Percentiles rank a stretch among this genome's conserved stretches.
phyloP scores from a whole-genome alignment of 1,139 yeast genomes.

The Eremothecium cymbalariae region DNA sequence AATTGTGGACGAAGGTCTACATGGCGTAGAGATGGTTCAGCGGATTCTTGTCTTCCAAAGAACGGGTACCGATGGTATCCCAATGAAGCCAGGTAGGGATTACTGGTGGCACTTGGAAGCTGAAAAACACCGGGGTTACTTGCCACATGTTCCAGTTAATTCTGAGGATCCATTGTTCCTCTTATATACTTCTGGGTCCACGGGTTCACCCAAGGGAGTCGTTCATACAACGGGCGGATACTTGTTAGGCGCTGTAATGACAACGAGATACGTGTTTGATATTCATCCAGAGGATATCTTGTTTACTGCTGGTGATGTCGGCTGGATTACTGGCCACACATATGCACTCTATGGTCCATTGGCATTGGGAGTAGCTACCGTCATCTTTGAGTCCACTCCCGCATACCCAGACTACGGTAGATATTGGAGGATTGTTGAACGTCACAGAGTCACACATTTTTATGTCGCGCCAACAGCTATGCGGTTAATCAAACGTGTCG shows the following conservation, averaged over 20 bases:
- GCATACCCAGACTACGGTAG: conserved; percentile 95
- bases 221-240: conserved; percentile 94
- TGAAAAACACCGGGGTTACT: conserved; percentile 71
- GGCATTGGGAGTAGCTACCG: conserved; percentile 78
- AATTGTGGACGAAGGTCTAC: conserved; percentile 89
- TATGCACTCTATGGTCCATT: conserved; percentile 94
- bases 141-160: conserved; percentile 79
- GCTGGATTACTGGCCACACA: conserved; percentile 99
- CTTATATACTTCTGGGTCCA: conserved; percentile 58
- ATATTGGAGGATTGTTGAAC: conserved; percentile 93
- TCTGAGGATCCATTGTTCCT: conserved; percentile 26
- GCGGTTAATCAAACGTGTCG: conserved; percentile 90
- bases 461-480: conserved; percentile 98
- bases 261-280: conserved; percentile 90
- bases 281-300: conserved; percentile 79
- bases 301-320: conserved; percentile 98
- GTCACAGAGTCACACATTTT: conserved; percentile 91
- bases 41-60: conserved; percentile 82
- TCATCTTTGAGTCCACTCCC: conserved; percentile 96
- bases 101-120: conserved; percentile 89
- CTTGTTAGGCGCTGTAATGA: conserved; percentile 87
- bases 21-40: conserved; percentile 67
- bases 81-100: conserved; percentile 76
- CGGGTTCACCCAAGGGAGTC: conserved; percentile 98
- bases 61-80: conserved; percentile 54